These are phyloP conservation scores for Amanita rimosa DNA, from an alignment of 768 basidiomycete genomes.

Conservation along the genomic window DNA sequence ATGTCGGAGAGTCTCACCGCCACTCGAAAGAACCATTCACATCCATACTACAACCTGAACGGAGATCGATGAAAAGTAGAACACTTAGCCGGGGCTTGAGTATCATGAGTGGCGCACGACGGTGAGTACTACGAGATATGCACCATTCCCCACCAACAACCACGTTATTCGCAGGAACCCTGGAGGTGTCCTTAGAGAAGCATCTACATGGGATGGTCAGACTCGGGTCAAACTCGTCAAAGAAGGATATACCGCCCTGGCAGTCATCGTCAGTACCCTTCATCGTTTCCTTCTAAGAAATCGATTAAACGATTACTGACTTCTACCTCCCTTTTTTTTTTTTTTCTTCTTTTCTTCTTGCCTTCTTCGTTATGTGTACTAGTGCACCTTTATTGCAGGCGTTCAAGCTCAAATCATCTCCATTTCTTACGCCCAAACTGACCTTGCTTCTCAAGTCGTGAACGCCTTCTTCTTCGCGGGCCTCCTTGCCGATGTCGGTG, in stretches of 20 bases:
- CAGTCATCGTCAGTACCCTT: not conserved
- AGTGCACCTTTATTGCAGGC: constrained; percentile 4
- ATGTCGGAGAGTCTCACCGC: too few relatives aligned
- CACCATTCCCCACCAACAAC: too few relatives aligned
- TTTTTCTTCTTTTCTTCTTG: too few relatives aligned
- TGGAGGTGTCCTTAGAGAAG: not conserved
- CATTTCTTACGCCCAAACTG: not conserved
- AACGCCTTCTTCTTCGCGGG: constrained; percentile 5
- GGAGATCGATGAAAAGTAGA: not conserved
- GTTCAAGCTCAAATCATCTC: constrained; percentile 1
- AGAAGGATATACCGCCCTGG: not conserved
- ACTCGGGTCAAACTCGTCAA: not conserved
- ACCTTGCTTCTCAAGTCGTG: not conserved
- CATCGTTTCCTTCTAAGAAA: too few relatives aligned
- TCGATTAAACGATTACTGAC: too few relatives aligned
- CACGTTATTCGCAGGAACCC: not conserved
- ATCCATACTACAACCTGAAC: too few relatives aligned
- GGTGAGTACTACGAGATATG: not conserved
- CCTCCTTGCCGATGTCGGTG: constrained; percentile 1
- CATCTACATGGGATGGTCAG: not conserved
- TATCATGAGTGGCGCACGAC: not conserved
- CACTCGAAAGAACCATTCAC: too few relatives aligned
- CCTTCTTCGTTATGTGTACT: too few relatives aligned
- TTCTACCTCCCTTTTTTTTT: too few relatives aligned
- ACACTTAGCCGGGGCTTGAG: not conserved